These are phyloP conservation scores for Juncus inflexus DNA, from an alignment of 176 grass and related monocot genomes.

Conservation along the genomic window DNA sequence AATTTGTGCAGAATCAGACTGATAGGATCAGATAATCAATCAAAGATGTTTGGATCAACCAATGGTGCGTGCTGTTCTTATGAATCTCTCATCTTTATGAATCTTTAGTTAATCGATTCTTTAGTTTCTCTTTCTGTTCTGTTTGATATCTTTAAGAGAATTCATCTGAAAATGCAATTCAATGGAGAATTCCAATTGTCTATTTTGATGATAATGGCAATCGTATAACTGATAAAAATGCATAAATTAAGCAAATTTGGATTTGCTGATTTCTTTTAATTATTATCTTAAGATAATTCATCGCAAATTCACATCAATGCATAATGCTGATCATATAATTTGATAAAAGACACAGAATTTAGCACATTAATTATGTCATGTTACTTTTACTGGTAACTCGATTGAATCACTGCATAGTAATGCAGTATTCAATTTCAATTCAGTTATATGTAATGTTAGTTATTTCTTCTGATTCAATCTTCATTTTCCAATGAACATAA, in stretches of 20 bases:
- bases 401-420: slow-evolving; percentile 7
- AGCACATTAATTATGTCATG: slow-evolving; percentile 11
- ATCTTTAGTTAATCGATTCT: slow-evolving; percentile 2
- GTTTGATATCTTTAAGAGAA: not conserved
- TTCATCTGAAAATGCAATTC: not conserved
- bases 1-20: not conserved
- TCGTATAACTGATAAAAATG: not conserved
- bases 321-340: slow-evolving; percentile 4
- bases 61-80: not conserved
- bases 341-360: not conserved
- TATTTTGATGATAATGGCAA: not conserved
- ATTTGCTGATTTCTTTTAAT: not conserved
- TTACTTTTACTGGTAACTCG: not conserved
- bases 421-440: slow-evolving; percentile 10
- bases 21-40: not conserved
- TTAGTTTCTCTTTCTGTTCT: not conserved
- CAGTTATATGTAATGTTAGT: not conserved
- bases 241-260: not conserved
- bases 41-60: slow-evolving; percentile 8
- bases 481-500: not conserved
- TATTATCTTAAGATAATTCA: not conserved
- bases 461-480: not conserved
- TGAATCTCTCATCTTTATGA: not conserved
- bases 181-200: not conserved
- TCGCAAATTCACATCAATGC: not conserved